Conservation (phyloP, 2,329 filamentous ascomycete genomes). For the Byssochlamys sp. region DNA sequence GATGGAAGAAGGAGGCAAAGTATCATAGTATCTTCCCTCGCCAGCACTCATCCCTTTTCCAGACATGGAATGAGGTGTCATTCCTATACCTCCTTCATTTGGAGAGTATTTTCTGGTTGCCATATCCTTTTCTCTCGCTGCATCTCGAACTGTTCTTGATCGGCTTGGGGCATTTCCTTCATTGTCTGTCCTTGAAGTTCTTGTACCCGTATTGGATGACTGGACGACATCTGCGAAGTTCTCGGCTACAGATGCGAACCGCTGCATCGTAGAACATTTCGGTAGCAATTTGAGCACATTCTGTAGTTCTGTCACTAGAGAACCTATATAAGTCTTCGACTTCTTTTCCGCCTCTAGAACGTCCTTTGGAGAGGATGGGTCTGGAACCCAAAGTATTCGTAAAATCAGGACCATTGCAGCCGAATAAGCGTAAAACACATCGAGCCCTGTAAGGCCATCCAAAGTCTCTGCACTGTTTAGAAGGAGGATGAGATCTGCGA, state of each 20-base stretch:
- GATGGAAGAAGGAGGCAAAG: no score
- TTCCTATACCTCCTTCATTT: no score
- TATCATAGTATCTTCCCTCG: no score
- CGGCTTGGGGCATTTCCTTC: no score
- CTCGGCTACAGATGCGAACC: neutral
- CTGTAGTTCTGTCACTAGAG: neutral
- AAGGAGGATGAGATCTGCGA: constrained; percentile 22
- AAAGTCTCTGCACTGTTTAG: constrained; percentile 24
- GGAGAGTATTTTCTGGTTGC: no score
- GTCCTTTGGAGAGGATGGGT: neutral
- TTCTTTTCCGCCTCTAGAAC: neutral
- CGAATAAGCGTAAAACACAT: constrained; percentile 30
- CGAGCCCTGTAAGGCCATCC: constrained; percentile 26
- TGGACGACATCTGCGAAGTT: neutral
- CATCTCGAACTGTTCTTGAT: no score
- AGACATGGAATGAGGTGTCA: no score
- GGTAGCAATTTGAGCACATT: neutral
- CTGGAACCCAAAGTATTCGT: constrained; percentile 9
- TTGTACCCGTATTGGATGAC: neutral
- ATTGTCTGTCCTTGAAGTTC: neutral
- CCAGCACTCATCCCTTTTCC: no score
- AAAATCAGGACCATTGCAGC: constrained; percentile 23
- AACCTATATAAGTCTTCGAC: neutral
- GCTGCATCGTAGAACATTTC: neutral
- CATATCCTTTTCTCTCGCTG: no score